Base-by-base conservation (phyloP, 73 alveolate species). In the Stentor coeruleus region DNA sequence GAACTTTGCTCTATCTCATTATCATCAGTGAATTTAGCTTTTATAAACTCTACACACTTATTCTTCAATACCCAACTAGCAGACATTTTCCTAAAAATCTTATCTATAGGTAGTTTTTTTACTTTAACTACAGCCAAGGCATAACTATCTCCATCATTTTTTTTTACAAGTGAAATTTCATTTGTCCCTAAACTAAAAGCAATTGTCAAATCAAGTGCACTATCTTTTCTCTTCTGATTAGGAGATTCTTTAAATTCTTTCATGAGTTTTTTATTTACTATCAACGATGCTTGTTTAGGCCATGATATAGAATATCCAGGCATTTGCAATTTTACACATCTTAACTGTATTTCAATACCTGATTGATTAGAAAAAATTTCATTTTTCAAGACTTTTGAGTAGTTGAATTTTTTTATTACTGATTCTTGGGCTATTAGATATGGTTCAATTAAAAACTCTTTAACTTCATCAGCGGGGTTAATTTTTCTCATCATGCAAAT, bases 211-310 rank as follows among this genome's bases (percentile, higher is more conserved):
- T 88, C 89, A 30, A 72, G 57, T 38, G 82, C 76, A 3, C 74
- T 88, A 73, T 88, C 94, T 58, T 88, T 88, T 28, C 91, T 36
- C 41, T 88, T 83, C 77, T 88, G 94, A 6, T 90, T 87, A 31
- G 85, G 88, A 11, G 89, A 85, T 36, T 80, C 74, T 40, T 59
- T 81, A 59, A 89, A 89, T n/a, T 89, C 91, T 58, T 59, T 59
- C 3, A 59, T 38, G 15, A 38, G 84, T 86, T 85, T 39, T 26
- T 75, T 42, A 49, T 83, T 83, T 11, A 83, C 15, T 15, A 28
- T 33, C 6, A 74, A 75, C 38, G 84, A 39, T 15, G 92, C 95
- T 39, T 38, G 85, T 59, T 85, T 86, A 30, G 95, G 95, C 86
- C 89, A 89, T 39, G 87, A 58, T 39, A 84, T 90, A 59, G 81